phyloP scores from a whole-genome alignment of 2,329 filamentous ascomycete species.

The Verticillium nonalfalfae region DNA sequence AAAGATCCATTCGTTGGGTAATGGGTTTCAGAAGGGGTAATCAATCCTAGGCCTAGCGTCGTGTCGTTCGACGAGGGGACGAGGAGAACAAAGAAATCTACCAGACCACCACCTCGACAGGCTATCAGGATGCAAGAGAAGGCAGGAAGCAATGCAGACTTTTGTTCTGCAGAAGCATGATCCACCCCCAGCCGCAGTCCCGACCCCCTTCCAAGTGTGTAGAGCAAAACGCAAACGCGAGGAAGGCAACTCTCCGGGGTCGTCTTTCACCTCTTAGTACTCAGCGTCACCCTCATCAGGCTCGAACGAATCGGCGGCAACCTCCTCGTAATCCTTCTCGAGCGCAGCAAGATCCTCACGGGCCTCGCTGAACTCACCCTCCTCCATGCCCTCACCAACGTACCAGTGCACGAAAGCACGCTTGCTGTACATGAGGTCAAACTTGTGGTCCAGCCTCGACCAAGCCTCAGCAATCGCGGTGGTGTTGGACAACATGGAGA shows the following conservation, averaged over 20 bases:
- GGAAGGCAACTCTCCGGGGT: constrained; percentile 2
- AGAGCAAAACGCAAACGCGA: constrained; percentile 4
- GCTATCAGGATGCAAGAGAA: constrained; percentile 7
- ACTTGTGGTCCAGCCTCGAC: constrained; percentile 68
- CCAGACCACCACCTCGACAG: constrained; percentile 8
- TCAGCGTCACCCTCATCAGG: constrained; percentile 62
- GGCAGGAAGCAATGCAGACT: not conserved
- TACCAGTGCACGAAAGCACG: constrained; percentile 74
- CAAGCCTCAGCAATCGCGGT: constrained; percentile 69
- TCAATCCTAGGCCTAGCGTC: constrained; percentile 9
- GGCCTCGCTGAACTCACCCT: constrained; percentile 83
- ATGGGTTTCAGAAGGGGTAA: constrained; percentile 1
- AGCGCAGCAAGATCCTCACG: constrained; percentile 80
- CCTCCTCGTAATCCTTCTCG: constrained; percentile 84
- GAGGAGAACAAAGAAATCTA: constrained; percentile 8
- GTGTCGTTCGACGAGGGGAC: constrained; percentile 8
- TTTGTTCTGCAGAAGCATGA: not conserved
- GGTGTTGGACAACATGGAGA: constrained; percentile 70
- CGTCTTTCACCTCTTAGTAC: constrained; percentile 55
- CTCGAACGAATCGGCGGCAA: constrained; percentile 65
- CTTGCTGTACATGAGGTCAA: constrained; percentile 75
- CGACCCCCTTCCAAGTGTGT: constrained; percentile 4
- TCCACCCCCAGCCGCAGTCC: constrained; percentile 1
- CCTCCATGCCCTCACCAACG: constrained; percentile 88
- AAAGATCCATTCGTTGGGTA: constrained; percentile 9